Conservation (phyloP, 352 stramenopile genomes). For the Ophiocytium majus region DNA sequence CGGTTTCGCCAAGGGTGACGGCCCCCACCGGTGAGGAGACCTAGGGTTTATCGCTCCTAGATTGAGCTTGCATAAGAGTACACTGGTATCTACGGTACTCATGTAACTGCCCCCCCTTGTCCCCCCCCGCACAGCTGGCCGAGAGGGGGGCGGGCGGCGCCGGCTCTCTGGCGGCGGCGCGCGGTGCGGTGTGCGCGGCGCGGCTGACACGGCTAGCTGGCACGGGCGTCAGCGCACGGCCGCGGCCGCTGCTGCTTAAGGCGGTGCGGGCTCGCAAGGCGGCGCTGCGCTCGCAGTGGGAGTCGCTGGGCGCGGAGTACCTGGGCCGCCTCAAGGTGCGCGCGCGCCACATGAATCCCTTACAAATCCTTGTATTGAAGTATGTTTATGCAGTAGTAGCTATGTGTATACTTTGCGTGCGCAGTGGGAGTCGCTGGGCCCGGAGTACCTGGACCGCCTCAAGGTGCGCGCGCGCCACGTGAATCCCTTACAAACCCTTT, state of each 20-base stretch:
- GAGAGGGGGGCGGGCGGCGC: neutral
- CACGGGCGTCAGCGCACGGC: neutral
- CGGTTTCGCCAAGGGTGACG: no score
- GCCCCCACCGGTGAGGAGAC: no score
- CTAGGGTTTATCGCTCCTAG: no score
- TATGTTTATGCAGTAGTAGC: no score
- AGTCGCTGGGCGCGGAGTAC: constrained; percentile 9
- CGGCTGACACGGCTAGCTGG: neutral
- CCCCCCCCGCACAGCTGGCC: neutral
- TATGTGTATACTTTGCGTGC: no score
- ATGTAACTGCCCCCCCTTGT: neutral
- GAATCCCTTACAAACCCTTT: no score
- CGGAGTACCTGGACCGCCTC: neutral
- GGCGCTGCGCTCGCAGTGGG: neutral
- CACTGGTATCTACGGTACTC: no score
- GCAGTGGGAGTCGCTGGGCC: neutral
- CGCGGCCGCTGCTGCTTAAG: neutral
- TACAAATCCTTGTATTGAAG: no score
- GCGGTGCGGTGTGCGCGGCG: neutral
- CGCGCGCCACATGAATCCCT: no score
- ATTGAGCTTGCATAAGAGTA: no score
- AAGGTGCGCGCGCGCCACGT: no score
- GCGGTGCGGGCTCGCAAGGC: neutral
- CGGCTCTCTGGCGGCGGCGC: neutral
- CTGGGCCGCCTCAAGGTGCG: constrained; percentile 4